phyloP scores from a whole-genome alignment of 1,284 basidiomycete species.

The Heterobasidion parviporum region DNA sequence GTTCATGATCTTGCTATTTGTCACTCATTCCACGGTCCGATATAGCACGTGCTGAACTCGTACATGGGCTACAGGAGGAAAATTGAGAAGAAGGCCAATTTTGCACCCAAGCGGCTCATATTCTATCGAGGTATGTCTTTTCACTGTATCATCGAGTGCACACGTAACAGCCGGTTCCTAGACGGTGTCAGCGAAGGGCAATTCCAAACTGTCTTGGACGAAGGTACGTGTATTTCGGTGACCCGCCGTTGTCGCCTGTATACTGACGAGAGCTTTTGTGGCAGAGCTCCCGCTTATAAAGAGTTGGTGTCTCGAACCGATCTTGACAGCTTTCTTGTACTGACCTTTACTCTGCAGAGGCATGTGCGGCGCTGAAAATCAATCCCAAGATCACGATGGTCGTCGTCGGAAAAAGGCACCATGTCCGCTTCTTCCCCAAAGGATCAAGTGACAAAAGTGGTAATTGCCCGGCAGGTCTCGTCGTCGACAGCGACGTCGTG shows the following conservation, averaged over 20 bases:
- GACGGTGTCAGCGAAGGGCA: slow-evolving; percentile 80
- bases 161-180: slow-evolving; percentile 17
- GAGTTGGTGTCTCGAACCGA: slow-evolving; percentile 26
- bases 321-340: not conserved
- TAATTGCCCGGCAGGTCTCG: slow-evolving; percentile 69
- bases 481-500: slow-evolving; percentile 61
- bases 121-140: slow-evolving; percentile 56
- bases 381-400: slow-evolving; percentile 64
- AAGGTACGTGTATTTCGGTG: slow-evolving; percentile 28
- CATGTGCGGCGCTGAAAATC: slow-evolving; percentile 46
- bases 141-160: not conserved
- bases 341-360: slow-evolving; percentile 28
- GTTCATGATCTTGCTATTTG: not conserved
- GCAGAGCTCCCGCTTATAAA: slow-evolving; percentile 51
- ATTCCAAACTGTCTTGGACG: slow-evolving; percentile 58
- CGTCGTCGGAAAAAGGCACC: slow-evolving; percentile 72
- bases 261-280: not conserved
- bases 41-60: slow-evolving; percentile 42
- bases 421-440: slow-evolving; percentile 69
- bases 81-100: slow-evolving; percentile 43
- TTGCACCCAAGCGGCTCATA: slow-evolving; percentile 56
- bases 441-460: slow-evolving; percentile 54
- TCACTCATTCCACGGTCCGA: not conserved
- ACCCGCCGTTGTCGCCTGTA: not conserved
- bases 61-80: slow-evolving; percentile 46